phyloP scores from a whole-genome alignment of 345 rosid species.

The Lenwebbia sp. region DNA sequence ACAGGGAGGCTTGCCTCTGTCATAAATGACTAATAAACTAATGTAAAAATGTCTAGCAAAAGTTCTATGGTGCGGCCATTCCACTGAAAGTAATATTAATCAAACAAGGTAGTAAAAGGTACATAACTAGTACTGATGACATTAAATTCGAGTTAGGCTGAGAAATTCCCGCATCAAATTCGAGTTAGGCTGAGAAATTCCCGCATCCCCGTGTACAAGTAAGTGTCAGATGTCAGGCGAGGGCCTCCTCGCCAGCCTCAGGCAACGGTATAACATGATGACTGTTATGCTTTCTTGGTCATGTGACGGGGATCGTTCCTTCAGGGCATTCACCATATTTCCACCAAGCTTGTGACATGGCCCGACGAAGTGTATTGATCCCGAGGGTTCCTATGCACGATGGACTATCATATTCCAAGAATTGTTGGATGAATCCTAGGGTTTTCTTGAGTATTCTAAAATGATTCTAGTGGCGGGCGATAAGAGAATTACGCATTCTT shows the following conservation, averaged over 20 bases:
- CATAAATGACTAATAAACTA: background rate
- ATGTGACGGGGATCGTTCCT: background rate
- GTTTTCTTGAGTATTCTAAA: too few species aligned
- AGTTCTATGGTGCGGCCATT: background rate
- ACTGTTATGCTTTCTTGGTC: background rate
- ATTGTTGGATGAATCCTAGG: too few species aligned
- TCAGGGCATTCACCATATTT: background rate
- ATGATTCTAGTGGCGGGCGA: too few species aligned
- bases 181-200: background rate
- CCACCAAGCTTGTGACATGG: too few species aligned
- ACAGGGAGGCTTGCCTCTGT: background rate
- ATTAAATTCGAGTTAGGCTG: background rate
- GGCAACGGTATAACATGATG: background rate
- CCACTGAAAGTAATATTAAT: background rate
- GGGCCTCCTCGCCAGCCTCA: too few species aligned
- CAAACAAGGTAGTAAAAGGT: background rate
- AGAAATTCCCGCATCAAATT: background rate
- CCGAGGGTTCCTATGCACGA: too few species aligned
- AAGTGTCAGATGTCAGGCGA: background rate
- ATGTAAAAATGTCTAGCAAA: background rate
- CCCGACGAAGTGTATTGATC: too few species aligned
- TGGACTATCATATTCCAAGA: too few species aligned
- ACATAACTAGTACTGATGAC: background rate
- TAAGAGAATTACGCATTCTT: too few species aligned
- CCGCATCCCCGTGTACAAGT: background rate